These are phyloP conservation scores for Hansfordia pulvinata DNA, from an alignment of 2,329 filamentous ascomycete genomes.

Conservation along the genomic window DNA sequence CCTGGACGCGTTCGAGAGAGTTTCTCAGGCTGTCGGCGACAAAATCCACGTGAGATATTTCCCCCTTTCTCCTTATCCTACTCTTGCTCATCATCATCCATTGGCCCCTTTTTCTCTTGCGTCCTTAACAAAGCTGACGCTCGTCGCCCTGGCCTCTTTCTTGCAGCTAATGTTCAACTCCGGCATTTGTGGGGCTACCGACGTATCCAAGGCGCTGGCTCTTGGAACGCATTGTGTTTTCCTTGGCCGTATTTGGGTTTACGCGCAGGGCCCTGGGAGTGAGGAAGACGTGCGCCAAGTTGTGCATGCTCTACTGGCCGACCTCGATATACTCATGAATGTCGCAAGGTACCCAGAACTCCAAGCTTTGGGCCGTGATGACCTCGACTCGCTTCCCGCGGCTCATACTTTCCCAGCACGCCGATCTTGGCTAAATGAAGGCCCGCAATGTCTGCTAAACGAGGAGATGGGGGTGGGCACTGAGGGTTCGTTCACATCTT, in stretches of 20 bases:
- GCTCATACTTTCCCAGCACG: slow-evolving; percentile 17
- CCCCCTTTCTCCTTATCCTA: slow-evolving; percentile 3
- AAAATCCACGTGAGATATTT: slow-evolving; percentile 12
- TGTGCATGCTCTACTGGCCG: slow-evolving; percentile 45
- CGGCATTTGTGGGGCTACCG: slow-evolving; percentile 39
- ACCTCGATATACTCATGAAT: slow-evolving; percentile 49
- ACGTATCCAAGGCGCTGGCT: slow-evolving; percentile 47
- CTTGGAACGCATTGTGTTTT: slow-evolving; percentile 50
- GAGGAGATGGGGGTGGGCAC: too few species aligned
- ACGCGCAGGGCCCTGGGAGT: slow-evolving; percentile 43
- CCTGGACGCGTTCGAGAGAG: slow-evolving; percentile 45
- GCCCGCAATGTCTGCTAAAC: too few species aligned
- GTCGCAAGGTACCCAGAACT: slow-evolving; percentile 40
- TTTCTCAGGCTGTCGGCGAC: slow-evolving; percentile 27
- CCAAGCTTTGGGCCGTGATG: slow-evolving; percentile 31
- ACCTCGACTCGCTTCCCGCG: slow-evolving; percentile 25
- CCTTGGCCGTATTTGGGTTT: slow-evolving; percentile 46
- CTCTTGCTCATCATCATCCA: too few species aligned
- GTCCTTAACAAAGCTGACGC: too few species aligned
- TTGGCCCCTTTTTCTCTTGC: too few species aligned
- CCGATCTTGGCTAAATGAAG: slow-evolving; percentile 7
- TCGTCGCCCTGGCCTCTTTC: slow-evolving; percentile 12
- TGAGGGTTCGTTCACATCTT: too few species aligned
- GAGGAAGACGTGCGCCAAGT: slow-evolving; percentile 48
- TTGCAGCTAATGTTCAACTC: slow-evolving; percentile 46